Evolutionary conservation across 305 asterid genomes (phyloP), one percentile per base, ranked within the genome.

Genomic region (Fraxinus dipetala): DNA sequence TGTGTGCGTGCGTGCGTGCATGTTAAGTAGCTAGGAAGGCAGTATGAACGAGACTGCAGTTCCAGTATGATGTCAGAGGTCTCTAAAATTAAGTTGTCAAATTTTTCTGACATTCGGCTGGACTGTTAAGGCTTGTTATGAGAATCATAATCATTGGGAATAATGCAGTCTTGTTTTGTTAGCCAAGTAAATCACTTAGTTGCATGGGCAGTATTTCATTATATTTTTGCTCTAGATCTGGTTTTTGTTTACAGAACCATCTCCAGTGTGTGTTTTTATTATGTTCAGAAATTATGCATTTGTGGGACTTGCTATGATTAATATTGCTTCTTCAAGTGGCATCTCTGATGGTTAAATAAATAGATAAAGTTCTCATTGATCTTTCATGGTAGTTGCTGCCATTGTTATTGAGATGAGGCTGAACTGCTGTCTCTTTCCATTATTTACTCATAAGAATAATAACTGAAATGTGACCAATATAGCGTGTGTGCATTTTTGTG

Each of bases 271-370:
- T 31, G 54, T 48, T 75, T 56, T 63, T 81, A 34, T 48, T 67
- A 63, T 81, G 83, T 63, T 77, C 67, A 77, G 26, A 38, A 54
- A 67, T 26, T n/a, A 35, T 74, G 72, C 76, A 76, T 22, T 83
- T 76, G 35, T 78, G 73, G 45, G 40, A 45, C 70, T 72, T 72
- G 10, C 24, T 72, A 83, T 56, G 78, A 65, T 83, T 28, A n/a
- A 72, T 32, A n/a, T 34, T 73, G 31, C 56, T 54, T 59, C 35
- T 81, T 70, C 18, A 36, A 20, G 72, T 11, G 34, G 65, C 78
- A 72, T 81, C 78, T 81, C 59, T 85, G 26, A 54, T 79, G 72
- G 80, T 81, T 43, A 34, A 43, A 77, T 78, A 38, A 43, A 77
- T 78, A 38, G 36, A 79, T 81, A 24, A 61, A 67, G 72, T 38